Evolutionary conservation across 2,329 filamentous ascomycete genomes (phyloP), one percentile per base, ranked within the genome.

Genomic region (Drechslerella dactyloides): DNA sequence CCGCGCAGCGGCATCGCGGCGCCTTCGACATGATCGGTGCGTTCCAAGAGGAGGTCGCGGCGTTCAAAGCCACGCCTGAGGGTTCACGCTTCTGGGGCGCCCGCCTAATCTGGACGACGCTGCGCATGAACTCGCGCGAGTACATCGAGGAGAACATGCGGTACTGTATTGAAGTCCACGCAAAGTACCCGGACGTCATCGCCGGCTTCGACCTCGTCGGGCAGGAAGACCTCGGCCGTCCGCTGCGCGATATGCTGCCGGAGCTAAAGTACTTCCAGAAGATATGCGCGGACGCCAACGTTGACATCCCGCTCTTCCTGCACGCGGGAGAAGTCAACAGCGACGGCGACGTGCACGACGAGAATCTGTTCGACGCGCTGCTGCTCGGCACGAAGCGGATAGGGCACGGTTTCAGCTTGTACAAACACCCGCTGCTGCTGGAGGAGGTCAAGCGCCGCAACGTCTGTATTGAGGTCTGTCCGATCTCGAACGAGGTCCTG

Each of bases 231-330:
- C 79, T 84, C 0, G 93, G 92, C 0, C 85, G 90, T 11, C 84
- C 91, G 0, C 85, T 97, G 24, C 83, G 85, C 30, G 90, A 94
- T 75, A 81, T 96, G 2, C 84, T 93, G 0, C 92, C 93, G 0
- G 87, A 96, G 77, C 82, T 97, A 0, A 93, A 97, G 80, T 97
- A 91, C 91, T 97, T 97, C 84, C 88, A 88, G 74, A 93, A 93
- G 79, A 86, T 89, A 76, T 97, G 92, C 78, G 85, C 86, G 0
- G 84, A 90, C 77, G 88, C 91, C 77, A 86, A 85, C 1, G 85
- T 97, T 40, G 86, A 91, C 55, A 87, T 99, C 8, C 93, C 93
- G 0, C 96, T 97, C 82, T 96, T 96, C 82, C 96, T 97, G 82
- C 93, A 97, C 79, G 93, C 93, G 0, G 93, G 93, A 74, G 93